These are phyloP conservation scores for Candida orba DNA, from an alignment of 805 yeast genomes.

Conservation along the genomic window DNA sequence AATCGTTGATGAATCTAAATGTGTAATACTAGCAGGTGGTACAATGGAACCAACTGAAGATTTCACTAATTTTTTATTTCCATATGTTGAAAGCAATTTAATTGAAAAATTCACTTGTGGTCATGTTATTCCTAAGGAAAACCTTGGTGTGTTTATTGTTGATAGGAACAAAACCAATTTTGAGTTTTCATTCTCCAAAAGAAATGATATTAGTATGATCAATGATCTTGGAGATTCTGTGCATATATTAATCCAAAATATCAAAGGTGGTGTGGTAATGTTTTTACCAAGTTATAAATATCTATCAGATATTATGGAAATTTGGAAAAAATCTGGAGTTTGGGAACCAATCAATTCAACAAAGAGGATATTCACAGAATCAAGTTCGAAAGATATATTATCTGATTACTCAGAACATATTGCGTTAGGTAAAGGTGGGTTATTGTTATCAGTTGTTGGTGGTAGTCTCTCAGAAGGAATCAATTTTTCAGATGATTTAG, in stretches of 20 bases:
- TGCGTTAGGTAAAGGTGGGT: constrained; percentile 43
- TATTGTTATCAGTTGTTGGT: constrained; percentile 80
- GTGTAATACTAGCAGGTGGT: constrained; percentile 86
- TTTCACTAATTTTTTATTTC: constrained; percentile 57
- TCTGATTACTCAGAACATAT: constrained; percentile 43
- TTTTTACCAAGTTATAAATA: constrained; percentile 85
- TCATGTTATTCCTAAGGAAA: constrained; percentile 71
- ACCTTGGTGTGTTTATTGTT: constrained; percentile 56
- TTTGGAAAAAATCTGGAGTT: constrained; percentile 41
- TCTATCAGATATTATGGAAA: constrained; percentile 39
- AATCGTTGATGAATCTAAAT: constrained; percentile 54
- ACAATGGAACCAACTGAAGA: constrained; percentile 90
- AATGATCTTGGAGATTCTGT: constrained; percentile 44
- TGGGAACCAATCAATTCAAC: constrained; percentile 28
- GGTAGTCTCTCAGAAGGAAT: constrained; percentile 93
- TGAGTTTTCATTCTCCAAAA: constrained; percentile 63
- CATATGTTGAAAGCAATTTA: constrained; percentile 36
- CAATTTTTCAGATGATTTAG: constrained; percentile 81
- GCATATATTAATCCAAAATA: constrained; percentile 30
- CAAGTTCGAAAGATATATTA: constrained; percentile 42
- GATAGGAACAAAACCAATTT: constrained; percentile 26
- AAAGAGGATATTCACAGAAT: constrained; percentile 54
- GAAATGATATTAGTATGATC: constrained; percentile 43
- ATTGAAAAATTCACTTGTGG: constrained; percentile 64
- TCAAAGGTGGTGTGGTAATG: constrained; percentile 73